These are phyloP conservation scores for Cinnamomum chago DNA, from an alignment of 164 flowering plant genomes.

Conservation along the genomic window DNA sequence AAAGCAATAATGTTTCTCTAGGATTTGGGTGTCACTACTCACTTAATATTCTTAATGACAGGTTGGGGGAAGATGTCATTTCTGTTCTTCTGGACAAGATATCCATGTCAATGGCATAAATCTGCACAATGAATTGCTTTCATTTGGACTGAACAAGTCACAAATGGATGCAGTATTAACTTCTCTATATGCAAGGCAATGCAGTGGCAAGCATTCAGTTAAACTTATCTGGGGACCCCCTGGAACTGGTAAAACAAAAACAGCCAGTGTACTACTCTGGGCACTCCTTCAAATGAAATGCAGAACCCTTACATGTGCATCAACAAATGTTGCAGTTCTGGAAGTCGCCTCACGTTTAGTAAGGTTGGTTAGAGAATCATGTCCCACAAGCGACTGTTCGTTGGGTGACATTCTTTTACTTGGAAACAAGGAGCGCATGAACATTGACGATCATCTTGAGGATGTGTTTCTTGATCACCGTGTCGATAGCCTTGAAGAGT, in stretches of 20 bases:
- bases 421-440: constrained; percentile 52
- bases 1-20: too few relatives aligned
- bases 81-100: background rate
- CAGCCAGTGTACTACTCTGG: constrained; percentile 40
- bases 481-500: constrained; percentile 30
- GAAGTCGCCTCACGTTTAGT: constrained; percentile 59
- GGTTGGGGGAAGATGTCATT: background rate
- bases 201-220: constrained; percentile 33
- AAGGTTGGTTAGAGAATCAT: constrained; percentile 28
- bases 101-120: background rate
- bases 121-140: background rate
- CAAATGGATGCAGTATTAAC: constrained; percentile 45
- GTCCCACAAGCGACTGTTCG: constrained; percentile 13
- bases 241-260: constrained; percentile 80
- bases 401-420: constrained; percentile 59
- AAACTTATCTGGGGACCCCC: constrained; percentile 84
- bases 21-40: too few relatives aligned
- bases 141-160: constrained; percentile 42
- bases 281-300: constrained; percentile 30
- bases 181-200: constrained; percentile 24
- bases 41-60: background rate
- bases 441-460: constrained; percentile 34
- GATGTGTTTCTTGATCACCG: constrained; percentile 57
- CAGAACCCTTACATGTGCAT: constrained; percentile 59
- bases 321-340: constrained; percentile 64